A percentile compares a stretch with the other conserved stretches of the same genome.
These are phyloP conservation scores for Calophaca sinica DNA, from an alignment of 306 rosid species.

Conservation along the genomic window DNA sequence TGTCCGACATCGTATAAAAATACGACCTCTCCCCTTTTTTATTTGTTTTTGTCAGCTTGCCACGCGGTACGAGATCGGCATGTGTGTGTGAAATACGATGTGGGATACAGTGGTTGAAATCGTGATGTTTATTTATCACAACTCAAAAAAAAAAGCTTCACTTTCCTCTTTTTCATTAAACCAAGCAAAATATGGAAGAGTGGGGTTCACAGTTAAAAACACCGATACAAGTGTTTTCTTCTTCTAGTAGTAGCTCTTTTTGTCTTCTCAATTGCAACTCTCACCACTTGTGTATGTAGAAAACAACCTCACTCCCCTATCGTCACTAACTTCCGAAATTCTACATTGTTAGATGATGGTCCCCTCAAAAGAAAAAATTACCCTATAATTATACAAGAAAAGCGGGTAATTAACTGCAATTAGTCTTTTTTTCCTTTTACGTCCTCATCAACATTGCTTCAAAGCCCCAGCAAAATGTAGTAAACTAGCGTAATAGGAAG, in stretches of 20 bases:
- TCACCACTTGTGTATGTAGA: background rate
- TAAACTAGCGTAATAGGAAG: slow-evolving; percentile 81
- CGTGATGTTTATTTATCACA: too few species aligned
- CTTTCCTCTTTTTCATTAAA: slow-evolving; percentile 50
- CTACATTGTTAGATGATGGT: slow-evolving; percentile 60
- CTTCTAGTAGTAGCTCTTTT: too few species aligned
- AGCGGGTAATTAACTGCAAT: slow-evolving; percentile 42
- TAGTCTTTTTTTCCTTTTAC: slow-evolving; percentile 37
- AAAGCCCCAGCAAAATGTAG: slow-evolving; percentile 82
- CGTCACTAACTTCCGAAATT: slow-evolving; percentile 35
- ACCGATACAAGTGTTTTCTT: slow-evolving; percentile 37
- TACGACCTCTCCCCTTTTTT: too few species aligned
- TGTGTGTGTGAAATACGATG: too few species aligned
- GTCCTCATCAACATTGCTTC: slow-evolving; percentile 43
- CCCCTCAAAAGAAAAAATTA: slow-evolving; percentile 43
- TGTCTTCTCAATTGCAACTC: too few species aligned
- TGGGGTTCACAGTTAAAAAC: slow-evolving; percentile 43
- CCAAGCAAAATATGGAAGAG: slow-evolving; percentile 34
- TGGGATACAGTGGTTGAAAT: too few species aligned
- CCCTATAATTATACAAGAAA: slow-evolving; percentile 23
- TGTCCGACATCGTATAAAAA: too few species aligned
- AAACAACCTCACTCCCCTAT: slow-evolving; percentile 23
- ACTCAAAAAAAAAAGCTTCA: slow-evolving; percentile 50
- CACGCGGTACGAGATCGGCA: too few species aligned
- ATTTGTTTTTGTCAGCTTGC: too few species aligned